Conservation (phyloP, 495 filamentous ascomycete genomes). For the Xylaria intraflava region DNA sequence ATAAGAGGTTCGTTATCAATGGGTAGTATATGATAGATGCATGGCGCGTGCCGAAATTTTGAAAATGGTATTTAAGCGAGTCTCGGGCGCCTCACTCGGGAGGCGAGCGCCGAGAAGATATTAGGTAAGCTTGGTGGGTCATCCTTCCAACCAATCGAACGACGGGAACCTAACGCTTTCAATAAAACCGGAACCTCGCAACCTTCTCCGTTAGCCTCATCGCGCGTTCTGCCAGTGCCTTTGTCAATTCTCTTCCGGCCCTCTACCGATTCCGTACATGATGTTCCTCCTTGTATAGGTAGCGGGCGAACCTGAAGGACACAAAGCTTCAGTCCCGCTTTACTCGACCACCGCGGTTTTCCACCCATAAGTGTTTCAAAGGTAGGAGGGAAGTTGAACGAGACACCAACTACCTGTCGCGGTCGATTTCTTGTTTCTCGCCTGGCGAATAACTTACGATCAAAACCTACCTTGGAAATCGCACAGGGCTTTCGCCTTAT, state of each 20-base stretch:
- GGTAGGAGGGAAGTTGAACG: neutral
- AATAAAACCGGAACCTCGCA: neutral
- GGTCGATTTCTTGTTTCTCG: neutral
- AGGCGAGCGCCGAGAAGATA: too few species aligned
- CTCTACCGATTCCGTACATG: neutral
- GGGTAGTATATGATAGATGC: too few species aligned
- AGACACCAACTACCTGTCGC: neutral
- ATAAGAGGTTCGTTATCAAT: too few species aligned
- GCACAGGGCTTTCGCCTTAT: neutral
- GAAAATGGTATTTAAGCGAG: too few species aligned
- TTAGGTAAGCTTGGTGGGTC: neutral
- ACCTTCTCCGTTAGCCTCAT: neutral
- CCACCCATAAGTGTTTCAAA: neutral
- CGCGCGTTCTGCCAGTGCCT: too few species aligned
- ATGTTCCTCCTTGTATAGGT: neutral
- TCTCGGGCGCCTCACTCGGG: too few species aligned
- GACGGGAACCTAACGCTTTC: slow-evolving; percentile 1
- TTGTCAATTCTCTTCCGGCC: neutral
- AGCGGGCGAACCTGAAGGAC: neutral
- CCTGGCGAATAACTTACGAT: neutral
- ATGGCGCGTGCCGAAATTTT: too few species aligned
- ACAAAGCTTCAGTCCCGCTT: neutral
- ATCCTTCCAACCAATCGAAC: neutral
- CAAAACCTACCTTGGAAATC: too few species aligned
- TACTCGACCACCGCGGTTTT: too few species aligned